A percentile compares a stretch with the other conserved stretches of the same genome.
Evolutionary conservation across 352 stramenopile genomes (phyloP).

Genomic region (Phytophthora megakarya): DNA sequence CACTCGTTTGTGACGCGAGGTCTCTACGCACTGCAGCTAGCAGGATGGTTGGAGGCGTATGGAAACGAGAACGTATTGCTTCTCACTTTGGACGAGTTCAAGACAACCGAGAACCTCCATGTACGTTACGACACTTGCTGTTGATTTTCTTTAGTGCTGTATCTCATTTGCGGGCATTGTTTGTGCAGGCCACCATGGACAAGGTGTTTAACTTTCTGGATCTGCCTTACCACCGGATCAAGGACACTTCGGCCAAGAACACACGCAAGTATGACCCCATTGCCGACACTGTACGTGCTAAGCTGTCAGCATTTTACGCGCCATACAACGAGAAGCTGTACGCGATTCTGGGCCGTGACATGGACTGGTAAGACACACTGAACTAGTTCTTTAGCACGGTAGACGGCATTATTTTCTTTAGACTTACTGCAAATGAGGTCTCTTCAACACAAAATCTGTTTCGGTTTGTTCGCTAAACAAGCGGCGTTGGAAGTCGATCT

Average conservation of each 20-base stretch:
- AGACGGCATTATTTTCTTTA: constrained; percentile 24
- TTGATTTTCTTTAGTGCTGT: background rate
- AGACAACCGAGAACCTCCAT: constrained; percentile 63
- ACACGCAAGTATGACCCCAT: constrained; percentile 86
- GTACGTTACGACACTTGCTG: constrained; percentile 35
- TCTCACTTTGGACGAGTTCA: constrained; percentile 94
- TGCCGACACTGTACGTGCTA: constrained; percentile 48
- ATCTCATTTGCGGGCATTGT: constrained; percentile 22
- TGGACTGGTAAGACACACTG: constrained; percentile 55
- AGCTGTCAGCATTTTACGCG: constrained; percentile 76
- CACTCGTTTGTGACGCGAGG: constrained; percentile 88
- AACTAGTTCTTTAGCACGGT: background rate
- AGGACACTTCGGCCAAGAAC: constrained; percentile 87
- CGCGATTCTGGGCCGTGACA: constrained; percentile 58
- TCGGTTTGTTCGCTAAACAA: constrained; percentile 65
- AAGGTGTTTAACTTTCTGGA: constrained; percentile 87
- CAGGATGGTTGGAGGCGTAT: constrained; percentile 93
- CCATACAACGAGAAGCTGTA: constrained; percentile 87
- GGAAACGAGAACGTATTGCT: constrained; percentile 90
- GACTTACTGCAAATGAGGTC: constrained; percentile 16
- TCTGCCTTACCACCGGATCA: constrained; percentile 79
- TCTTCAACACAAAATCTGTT: constrained; percentile 70
- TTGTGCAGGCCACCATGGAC: constrained; percentile 66
- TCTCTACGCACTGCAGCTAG: constrained; percentile 95
- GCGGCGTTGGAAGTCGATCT: constrained; percentile 42